Evolutionary conservation across 208 protist species (phyloP).

Genomic region (Acanthamoeba lenticulata): DNA sequence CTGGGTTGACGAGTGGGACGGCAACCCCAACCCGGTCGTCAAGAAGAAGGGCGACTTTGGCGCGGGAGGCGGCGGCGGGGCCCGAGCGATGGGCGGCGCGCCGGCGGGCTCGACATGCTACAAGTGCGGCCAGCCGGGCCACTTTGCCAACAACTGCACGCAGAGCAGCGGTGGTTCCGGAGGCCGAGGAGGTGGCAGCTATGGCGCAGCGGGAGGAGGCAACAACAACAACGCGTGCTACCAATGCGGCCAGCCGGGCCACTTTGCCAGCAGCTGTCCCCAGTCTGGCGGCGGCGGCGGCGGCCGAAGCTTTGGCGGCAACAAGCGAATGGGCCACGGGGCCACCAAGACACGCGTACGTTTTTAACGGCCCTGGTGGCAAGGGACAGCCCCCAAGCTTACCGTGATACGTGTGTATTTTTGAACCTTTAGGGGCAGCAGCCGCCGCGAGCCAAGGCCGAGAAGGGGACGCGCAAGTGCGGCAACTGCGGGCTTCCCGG

Average conservation of each 20-base stretch:
- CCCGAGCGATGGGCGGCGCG: neutral
- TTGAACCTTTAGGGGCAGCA: neutral
- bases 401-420: no score
- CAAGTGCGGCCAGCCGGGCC: neutral
- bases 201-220: neutral
- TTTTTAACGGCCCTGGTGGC: no score
- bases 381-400: no score
- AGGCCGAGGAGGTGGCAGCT: neutral
- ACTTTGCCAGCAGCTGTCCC: neutral
- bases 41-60: neutral
- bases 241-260: neutral
- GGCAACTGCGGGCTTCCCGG: neutral
- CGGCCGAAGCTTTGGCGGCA: neutral
- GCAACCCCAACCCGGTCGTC: neutral
- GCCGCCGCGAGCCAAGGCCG: neutral
- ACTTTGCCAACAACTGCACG: neutral
- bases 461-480: neutral
- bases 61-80: neutral
- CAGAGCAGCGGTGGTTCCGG: neutral
- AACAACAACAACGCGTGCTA: neutral
- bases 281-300: neutral
- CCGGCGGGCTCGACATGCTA: neutral
- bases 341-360: no score
- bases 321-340: neutral
- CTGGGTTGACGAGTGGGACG: conserved; percentile 4